Conservation (phyloP, 768 basidiomycete species). For the Mycena polygramma region DNA sequence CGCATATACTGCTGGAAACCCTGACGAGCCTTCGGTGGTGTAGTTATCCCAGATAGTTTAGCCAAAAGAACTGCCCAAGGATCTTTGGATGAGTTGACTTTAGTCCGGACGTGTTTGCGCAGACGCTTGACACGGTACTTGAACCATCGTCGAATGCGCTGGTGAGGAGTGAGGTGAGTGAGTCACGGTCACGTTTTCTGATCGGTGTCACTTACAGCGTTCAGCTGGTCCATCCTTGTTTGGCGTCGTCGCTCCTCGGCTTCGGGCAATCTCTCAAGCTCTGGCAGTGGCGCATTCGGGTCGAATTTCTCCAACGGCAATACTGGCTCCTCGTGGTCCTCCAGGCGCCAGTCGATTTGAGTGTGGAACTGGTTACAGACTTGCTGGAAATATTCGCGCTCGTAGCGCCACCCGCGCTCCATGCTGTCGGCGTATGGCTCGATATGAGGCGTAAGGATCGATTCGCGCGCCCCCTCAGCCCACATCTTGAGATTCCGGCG, state of each 20-base stretch:
- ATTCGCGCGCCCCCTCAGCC: no score
- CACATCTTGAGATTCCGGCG: no score
- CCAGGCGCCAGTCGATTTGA: neutral
- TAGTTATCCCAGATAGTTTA: neutral
- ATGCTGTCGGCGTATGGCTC: neutral
- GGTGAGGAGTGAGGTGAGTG: neutral
- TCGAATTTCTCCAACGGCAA: no score
- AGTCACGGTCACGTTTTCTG: neutral
- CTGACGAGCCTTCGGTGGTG: neutral
- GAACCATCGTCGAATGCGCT: conserved; percentile 10
- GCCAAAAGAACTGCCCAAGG: neutral
- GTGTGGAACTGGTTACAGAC: conserved; percentile 3
- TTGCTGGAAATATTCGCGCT: neutral
- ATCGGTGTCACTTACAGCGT: conserved; percentile 1
- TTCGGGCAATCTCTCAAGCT: neutral
- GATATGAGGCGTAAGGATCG: no score
- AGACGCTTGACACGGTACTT: conserved; percentile 1
- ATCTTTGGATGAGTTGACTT: neutral
- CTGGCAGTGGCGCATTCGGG: neutral
- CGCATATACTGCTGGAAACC: conserved; percentile 7
- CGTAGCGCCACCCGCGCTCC: neutral
- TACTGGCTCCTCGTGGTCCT: neutral
- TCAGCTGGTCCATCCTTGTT: neutral
- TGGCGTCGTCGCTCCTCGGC: no score
- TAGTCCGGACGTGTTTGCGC: neutral